Evolutionary conservation across 305 asterid species (phyloP).

Genomic region (Andrographis paniculata): DNA sequence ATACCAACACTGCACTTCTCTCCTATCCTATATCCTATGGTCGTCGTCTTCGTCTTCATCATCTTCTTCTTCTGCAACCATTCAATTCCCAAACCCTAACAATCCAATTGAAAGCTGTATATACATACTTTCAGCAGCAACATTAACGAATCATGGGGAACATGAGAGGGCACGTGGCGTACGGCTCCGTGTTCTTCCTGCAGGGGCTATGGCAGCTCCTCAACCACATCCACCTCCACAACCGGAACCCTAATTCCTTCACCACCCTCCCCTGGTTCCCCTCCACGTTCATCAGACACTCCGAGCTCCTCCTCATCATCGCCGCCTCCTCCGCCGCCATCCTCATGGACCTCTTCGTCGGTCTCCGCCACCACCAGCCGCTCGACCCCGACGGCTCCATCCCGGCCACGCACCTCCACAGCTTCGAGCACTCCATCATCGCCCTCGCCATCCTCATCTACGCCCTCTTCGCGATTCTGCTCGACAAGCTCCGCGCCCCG

Average conservation of each 20-base stretch:
- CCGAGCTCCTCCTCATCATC: constrained; percentile 41
- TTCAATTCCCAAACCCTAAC: too few relatives aligned
- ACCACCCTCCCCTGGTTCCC: constrained; percentile 45
- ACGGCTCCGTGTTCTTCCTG: constrained; percentile 40
- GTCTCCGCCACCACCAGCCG: constrained; percentile 41
- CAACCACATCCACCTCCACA: constrained; percentile 33
- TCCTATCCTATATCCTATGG: too few relatives aligned
- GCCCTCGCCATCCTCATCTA: constrained; percentile 34
- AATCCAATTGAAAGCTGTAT: too few relatives aligned
- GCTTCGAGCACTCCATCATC: constrained; percentile 43
- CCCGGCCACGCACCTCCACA: constrained; percentile 46
- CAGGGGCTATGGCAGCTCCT: constrained; percentile 47
- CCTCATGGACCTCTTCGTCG: constrained; percentile 46
- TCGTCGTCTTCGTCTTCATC: too few relatives aligned
- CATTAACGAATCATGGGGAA: too few relatives aligned
- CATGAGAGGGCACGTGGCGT: constrained; percentile 36
- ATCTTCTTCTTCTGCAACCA: too few relatives aligned
- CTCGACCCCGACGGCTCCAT: constrained; percentile 43
- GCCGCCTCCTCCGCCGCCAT: constrained; percentile 28
- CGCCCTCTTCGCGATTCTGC: constrained; percentile 27
- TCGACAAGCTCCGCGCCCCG: constrained; percentile 33
- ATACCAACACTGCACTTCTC: too few relatives aligned
- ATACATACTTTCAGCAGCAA: too few relatives aligned
- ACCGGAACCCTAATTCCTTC: constrained; percentile 30
- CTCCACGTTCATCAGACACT: constrained; percentile 25